Percentiles rank a stretch among this genome's conserved stretches.
Conservation (phyloP, 345 rosid species). For the Sonneratia alba region DNA sequence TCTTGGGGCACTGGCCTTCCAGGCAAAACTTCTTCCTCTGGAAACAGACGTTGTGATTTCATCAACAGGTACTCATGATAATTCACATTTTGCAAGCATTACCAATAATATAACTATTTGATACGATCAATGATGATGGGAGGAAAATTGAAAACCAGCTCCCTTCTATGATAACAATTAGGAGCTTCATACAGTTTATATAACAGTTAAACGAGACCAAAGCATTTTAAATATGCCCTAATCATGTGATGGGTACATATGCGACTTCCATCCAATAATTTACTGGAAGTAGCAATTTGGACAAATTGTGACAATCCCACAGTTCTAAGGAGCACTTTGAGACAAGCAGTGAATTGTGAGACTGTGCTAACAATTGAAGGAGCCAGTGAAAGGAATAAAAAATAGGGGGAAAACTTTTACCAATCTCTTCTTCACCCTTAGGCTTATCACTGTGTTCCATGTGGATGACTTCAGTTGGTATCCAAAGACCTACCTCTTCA, state of each 20-base stretch:
- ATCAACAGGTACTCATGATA: not conserved
- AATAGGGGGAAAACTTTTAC: constrained; percentile 18
- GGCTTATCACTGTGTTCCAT: constrained; percentile 81
- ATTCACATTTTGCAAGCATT: not conserved
- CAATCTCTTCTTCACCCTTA: constrained; percentile 65
- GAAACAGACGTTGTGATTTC: constrained; percentile 25
- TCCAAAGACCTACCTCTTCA: constrained; percentile 86
- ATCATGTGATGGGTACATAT: not conserved
- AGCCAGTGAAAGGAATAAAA: no score
- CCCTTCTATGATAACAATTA: not conserved
- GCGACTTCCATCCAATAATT: not conserved
- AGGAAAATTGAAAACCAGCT: not conserved
- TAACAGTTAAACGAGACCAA: not conserved
- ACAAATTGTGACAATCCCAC: not conserved
- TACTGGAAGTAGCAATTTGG: not conserved
- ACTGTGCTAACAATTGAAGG: no score
- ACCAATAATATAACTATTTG: not conserved
- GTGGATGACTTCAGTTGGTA: constrained; percentile 60
- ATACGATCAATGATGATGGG: not conserved
- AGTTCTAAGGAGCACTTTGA: not conserved
- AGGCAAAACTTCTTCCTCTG: constrained; percentile 71
- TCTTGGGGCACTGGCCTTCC: constrained; percentile 77
- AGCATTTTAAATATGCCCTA: not conserved
- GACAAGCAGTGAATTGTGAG: not conserved
- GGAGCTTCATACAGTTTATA: not conserved